Evolutionary conservation across 768 basidiomycete species (phyloP).

Genomic region (Sistotremastrum niveocremeum): DNA sequence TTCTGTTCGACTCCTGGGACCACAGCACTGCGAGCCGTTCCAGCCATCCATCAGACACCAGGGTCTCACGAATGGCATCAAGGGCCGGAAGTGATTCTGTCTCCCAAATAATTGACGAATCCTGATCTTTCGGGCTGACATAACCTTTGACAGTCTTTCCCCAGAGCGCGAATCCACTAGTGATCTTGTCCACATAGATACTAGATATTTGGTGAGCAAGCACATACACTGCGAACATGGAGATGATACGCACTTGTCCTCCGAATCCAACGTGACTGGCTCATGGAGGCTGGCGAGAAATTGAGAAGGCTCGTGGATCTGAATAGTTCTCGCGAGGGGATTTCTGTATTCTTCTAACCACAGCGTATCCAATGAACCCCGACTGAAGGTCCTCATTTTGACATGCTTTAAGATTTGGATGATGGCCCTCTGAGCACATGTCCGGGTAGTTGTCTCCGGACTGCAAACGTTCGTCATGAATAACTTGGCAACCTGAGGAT

Average conservation of each 20-base stretch:
- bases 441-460: slow-evolving; percentile 55
- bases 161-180: slow-evolving; percentile 75
- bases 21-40: slow-evolving; percentile 48
- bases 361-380: slow-evolving; percentile 35
- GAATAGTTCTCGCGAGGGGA: slow-evolving; percentile 37
- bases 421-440: slow-evolving; percentile 52
- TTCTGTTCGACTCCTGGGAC: slow-evolving; percentile 68
- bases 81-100: slow-evolving; percentile 34
- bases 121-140: slow-evolving; percentile 22
- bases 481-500: slow-evolving; percentile 43
- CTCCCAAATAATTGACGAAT: slow-evolving; percentile 39
- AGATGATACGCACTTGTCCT: slow-evolving; percentile 8
- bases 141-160: slow-evolving; percentile 50
- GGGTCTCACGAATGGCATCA: slow-evolving; percentile 32
- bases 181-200: slow-evolving; percentile 57
- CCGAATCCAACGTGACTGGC: slow-evolving; percentile 17
- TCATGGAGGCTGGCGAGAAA: slow-evolving; percentile 36
- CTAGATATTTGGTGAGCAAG: not conserved
- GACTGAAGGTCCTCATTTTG: slow-evolving; percentile 14
- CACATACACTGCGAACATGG: not conserved
- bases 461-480: slow-evolving; percentile 55
- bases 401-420: slow-evolving; percentile 71
- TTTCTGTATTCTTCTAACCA: slow-evolving; percentile 66
- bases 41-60: slow-evolving; percentile 45
- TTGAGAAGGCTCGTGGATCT: slow-evolving; percentile 31